A percentile compares a stretch with the other conserved stretches of the same genome.
phyloP scores from a whole-genome alignment of 495 filamentous ascomycete genomes.

The Penicillium angulare region DNA sequence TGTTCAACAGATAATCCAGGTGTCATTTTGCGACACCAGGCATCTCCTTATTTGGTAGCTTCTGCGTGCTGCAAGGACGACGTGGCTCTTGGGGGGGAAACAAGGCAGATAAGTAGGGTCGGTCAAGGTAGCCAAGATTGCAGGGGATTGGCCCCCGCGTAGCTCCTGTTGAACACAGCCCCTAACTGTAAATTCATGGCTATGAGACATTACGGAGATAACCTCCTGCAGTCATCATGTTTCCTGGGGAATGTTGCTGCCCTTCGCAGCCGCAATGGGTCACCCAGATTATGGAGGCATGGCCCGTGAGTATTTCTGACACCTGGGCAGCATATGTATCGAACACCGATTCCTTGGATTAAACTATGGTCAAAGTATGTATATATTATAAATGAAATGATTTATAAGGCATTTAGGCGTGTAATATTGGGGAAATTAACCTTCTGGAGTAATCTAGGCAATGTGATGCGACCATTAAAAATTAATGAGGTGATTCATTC shows the following conservation, averaged over 20 bases:
- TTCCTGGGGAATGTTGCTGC: constrained; percentile 3
- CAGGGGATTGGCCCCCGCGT: background rate
- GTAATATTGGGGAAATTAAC: too few species aligned
- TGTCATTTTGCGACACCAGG: background rate
- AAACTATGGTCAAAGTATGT: too few species aligned
- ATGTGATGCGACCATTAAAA: too few species aligned
- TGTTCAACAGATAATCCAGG: too few species aligned
- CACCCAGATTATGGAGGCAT: background rate
- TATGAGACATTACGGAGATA: background rate
- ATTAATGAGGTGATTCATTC: too few species aligned
- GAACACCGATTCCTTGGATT: too few species aligned
- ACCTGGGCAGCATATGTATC: too few species aligned
- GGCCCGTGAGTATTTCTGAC: background rate
- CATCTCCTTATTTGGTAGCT: background rate
- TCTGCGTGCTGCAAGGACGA: background rate
- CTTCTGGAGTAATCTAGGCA: too few species aligned
- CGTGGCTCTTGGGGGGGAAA: background rate
- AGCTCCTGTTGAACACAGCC: constrained; percentile 2
- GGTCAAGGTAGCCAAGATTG: background rate
- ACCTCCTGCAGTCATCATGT: background rate
- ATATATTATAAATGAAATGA: background rate
- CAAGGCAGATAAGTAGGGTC: background rate
- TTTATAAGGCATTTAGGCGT: background rate
- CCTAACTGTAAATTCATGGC: background rate
- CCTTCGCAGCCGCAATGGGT: background rate